Evolutionary conservation across 768 basidiomycete species (phyloP).

Genomic region (Leccinum uliginosum): DNA sequence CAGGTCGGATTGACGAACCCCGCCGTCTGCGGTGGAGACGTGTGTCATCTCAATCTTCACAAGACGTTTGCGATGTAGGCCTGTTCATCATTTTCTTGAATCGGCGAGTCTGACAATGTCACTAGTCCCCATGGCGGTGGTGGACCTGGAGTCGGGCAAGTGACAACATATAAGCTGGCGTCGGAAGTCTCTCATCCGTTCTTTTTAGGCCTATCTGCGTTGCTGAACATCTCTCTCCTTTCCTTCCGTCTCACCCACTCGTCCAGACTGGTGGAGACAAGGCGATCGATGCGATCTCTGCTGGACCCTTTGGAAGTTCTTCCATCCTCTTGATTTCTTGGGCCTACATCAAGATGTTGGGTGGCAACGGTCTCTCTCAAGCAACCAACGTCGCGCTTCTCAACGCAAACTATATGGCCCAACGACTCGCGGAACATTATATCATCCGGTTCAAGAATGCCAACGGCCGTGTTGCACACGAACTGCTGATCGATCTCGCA

Average conservation of each 20-base stretch:
- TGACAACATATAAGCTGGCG: not conserved
- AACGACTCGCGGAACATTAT: slow-evolving; percentile 80
- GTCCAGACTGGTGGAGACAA: slow-evolving; percentile 60
- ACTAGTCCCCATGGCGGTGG: slow-evolving; percentile 92
- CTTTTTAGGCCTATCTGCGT: slow-evolving; percentile 79
- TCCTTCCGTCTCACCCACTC: slow-evolving; percentile 86
- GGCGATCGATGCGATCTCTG: slow-evolving; percentile 84
- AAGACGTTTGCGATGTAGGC: slow-evolving; percentile 94
- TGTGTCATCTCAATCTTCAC: slow-evolving; percentile 97
- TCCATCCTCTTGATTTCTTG: slow-evolving; percentile 95
- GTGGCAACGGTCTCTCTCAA: slow-evolving; percentile 81
- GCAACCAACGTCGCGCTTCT: slow-evolving; percentile 86
- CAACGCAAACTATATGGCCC: slow-evolving; percentile 97
- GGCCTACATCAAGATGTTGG: slow-evolving; percentile 99
- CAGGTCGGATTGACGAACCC: slow-evolving; percentile 92
- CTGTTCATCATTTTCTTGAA: not conserved
- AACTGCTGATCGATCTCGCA: slow-evolving; percentile 89
- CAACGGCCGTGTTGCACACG: slow-evolving; percentile 92
- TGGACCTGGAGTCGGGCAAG: slow-evolving; percentile 90
- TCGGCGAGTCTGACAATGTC: not conserved
- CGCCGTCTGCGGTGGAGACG: slow-evolving; percentile 93
- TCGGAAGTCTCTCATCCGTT: slow-evolving; percentile 1
- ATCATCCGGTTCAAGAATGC: slow-evolving; percentile 84
- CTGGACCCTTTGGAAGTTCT: slow-evolving; percentile 91
- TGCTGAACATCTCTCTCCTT: slow-evolving; percentile 88